Evolutionary conservation across 2,329 filamentous ascomycete genomes (phyloP).

Genomic region (Phialophora tarda): DNA sequence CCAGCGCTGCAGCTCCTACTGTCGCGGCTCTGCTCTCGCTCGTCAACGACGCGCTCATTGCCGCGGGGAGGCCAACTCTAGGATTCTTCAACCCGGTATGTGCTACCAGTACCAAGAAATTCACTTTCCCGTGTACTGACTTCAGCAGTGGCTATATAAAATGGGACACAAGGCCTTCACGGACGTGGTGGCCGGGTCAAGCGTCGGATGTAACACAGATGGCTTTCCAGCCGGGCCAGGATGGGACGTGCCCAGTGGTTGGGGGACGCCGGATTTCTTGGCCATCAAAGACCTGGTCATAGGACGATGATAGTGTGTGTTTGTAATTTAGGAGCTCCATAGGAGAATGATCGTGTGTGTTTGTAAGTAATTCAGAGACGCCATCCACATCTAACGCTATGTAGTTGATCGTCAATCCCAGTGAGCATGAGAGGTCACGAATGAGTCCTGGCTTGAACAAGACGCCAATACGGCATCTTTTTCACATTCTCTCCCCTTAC

Average conservation of each 20-base stretch:
- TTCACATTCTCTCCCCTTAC: too few relatives aligned
- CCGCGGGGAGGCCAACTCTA: not conserved
- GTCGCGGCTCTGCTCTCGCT: not conserved
- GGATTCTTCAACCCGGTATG: slow-evolving; percentile 5
- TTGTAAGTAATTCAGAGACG: not conserved
- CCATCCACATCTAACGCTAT: not conserved
- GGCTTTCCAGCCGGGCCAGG: not conserved
- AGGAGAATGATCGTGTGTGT: too few relatives aligned
- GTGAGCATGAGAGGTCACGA: too few relatives aligned
- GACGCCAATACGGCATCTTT: too few relatives aligned
- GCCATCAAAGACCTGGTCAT: not conserved
- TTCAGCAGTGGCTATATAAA: not conserved
- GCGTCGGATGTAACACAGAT: not conserved
- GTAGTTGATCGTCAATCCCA: not conserved
- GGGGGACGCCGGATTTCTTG: not conserved
- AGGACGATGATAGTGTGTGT: not conserved
- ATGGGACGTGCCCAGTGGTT: not conserved
- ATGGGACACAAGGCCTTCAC: slow-evolving; percentile 1
- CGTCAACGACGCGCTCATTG: slow-evolving; percentile 3
- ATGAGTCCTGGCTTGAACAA: too few relatives aligned
- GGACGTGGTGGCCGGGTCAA: not conserved
- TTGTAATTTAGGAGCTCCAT: too few relatives aligned
- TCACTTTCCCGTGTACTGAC: too few relatives aligned
- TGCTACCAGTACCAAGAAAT: not conserved
- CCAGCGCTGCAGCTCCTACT: not conserved